Percentiles rank a stretch among this genome's conserved stretches.
These are phyloP conservation scores for Debaryomyces subglobosus DNA, from an alignment of 1,139 yeast species.

Conservation along the genomic window DNA sequence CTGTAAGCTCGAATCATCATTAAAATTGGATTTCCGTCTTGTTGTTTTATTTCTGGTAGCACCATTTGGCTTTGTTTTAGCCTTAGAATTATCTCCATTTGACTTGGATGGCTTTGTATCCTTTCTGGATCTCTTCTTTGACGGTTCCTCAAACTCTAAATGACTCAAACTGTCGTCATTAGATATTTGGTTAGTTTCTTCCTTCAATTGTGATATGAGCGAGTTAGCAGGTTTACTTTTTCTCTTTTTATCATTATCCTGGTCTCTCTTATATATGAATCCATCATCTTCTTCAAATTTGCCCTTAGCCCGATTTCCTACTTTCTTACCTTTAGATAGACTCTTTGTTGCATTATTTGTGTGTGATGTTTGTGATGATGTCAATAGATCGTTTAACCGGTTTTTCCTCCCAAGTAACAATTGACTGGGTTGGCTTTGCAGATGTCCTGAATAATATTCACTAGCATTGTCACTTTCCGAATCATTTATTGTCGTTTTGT, in stretches of 20 bases:
- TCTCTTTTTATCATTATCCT: conserved; percentile 17
- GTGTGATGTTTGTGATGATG: conserved; percentile 17
- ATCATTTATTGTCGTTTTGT: conserved; percentile 2
- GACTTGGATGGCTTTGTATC: not conserved
- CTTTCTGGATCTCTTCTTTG: conserved; percentile 4
- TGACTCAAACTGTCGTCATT: conserved; percentile 19
- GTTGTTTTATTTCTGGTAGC: conserved; percentile 1
- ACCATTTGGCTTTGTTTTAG: not conserved
- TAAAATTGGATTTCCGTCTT: not conserved
- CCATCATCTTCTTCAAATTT: conserved; percentile 50
- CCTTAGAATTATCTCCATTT: not conserved
- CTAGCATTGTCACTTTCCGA: conserved; percentile 1
- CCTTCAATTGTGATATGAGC: conserved; percentile 29
- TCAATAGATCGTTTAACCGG: conserved; percentile 29
- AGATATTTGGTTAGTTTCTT: conserved; percentile 25
- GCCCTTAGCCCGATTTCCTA: conserved; percentile 8
- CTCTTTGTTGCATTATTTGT: not conserved
- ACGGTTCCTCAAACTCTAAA: conserved; percentile 13
- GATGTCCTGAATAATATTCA: conserved; percentile 9
- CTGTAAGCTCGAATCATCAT: conserved; percentile 20
- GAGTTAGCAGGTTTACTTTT: conserved; percentile 26
- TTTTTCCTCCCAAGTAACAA: conserved; percentile 25
- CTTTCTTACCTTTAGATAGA: conserved; percentile 6
- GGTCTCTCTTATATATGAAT: conserved; percentile 43
- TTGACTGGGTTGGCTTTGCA: conserved; percentile 13